These are phyloP conservation scores for Colletotrichum caudatum DNA, from an alignment of 2,329 filamentous ascomycete species.

Conservation along the genomic window DNA sequence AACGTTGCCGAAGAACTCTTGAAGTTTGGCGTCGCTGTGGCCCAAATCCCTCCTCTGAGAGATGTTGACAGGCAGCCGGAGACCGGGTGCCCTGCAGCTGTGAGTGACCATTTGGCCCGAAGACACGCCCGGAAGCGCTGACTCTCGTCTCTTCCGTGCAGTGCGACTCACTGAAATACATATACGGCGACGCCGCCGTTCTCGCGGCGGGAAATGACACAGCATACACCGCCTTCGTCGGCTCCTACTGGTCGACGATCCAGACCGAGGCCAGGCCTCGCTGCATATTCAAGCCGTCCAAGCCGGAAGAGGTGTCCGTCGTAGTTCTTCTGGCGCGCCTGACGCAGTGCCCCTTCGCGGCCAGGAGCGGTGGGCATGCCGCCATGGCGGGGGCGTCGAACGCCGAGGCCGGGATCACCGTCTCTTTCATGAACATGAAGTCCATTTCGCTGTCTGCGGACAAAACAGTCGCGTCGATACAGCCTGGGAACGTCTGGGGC, in stretches of 20 bases:
- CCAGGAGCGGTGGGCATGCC: conserved; percentile 39
- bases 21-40: conserved; percentile 39
- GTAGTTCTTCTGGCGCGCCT: conserved; percentile 45
- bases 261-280: conserved; percentile 38
- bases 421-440: conserved; percentile 34
- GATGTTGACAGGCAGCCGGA: conserved; percentile 11
- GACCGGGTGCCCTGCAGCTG: conserved; percentile 19
- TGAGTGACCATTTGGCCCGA: not conserved
- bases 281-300: conserved; percentile 46
- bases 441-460: conserved; percentile 45
- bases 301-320: conserved; percentile 46
- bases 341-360: conserved; percentile 45
- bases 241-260: conserved; percentile 37
- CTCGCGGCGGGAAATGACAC: conserved; percentile 12
- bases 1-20: conserved; percentile 40
- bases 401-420: conserved; percentile 30
- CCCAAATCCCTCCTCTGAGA: conserved; percentile 31
- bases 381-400: conserved; percentile 38
- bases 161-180: conserved; percentile 29
- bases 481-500: conserved; percentile 55
- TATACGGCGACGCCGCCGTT: conserved; percentile 36
- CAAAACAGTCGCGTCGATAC: conserved; percentile 50
- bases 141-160: not conserved
- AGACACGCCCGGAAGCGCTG: not conserved
- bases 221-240: conserved; percentile 23